Evolutionary conservation across 2,329 filamentous ascomycete genomes (phyloP).

Genomic region (Rasamsonia emersonii): DNA sequence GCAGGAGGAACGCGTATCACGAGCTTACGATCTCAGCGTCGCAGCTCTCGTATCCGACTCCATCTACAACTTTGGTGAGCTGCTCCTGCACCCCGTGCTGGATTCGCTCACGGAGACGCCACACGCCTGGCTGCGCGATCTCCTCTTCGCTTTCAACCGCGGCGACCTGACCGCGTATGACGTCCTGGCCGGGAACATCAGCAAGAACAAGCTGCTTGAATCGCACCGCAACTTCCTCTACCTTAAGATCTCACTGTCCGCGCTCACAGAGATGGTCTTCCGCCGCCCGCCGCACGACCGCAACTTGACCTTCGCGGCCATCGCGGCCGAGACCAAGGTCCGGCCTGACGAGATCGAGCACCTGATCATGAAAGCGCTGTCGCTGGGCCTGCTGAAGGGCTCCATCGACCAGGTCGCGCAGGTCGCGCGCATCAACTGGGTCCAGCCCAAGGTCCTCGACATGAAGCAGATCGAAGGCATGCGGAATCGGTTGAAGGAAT

Average conservation of each 20-base stretch:
- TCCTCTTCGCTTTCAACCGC: conserved; percentile 97
- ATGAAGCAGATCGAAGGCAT: conserved; percentile 92
- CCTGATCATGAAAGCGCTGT: conserved; percentile 97
- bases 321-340: conserved; percentile 88
- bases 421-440: conserved; percentile 94
- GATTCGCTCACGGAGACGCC: conserved; percentile 68
- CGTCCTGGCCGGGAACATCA: conserved; percentile 69
- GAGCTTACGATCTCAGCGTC: conserved; percentile 87
- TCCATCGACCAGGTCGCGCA: conserved; percentile 95
- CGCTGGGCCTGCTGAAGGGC: conserved; percentile 77
- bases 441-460: conserved; percentile 95
- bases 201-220: conserved; percentile 68
- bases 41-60: conserved; percentile 86
- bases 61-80: conserved; percentile 99
- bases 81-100: conserved; percentile 94
- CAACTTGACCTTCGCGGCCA: conserved; percentile 83
- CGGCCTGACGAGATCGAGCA: conserved; percentile 89
- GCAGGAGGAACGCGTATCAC: conserved; percentile 64
- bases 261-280: conserved; percentile 93
- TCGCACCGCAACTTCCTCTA: conserved; percentile 77
- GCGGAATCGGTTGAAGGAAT: conserved; percentile 78
- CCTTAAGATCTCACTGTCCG: conserved; percentile 96
- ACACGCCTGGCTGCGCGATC: conserved; percentile 81
- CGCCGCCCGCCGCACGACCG: conserved; percentile 90
- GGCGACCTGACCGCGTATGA: conserved; percentile 87